phyloP scores from a whole-genome alignment of 2,329 filamentous ascomycete genomes.

The Penicillium psychrosexuale region DNA sequence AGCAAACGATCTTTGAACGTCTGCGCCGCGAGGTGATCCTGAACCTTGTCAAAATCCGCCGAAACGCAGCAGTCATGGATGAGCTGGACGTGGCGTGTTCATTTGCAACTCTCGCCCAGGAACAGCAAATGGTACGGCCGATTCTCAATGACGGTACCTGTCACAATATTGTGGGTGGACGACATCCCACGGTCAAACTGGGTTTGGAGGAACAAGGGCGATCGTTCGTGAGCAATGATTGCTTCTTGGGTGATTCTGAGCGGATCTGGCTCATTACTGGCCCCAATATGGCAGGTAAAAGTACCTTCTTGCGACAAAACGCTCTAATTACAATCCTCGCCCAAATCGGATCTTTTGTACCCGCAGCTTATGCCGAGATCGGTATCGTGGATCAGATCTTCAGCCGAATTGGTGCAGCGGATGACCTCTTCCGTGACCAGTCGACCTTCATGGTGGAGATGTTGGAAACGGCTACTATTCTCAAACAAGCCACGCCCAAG shows the following conservation, averaged over 20 bases:
- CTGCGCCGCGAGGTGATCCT: constrained; percentile 73
- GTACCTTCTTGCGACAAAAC: constrained; percentile 92
- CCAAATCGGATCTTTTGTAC: constrained; percentile 89
- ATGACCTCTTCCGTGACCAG: constrained; percentile 91
- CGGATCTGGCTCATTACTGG: constrained; percentile 67
- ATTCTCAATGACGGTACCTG: constrained; percentile 61
- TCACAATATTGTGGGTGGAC: constrained; percentile 78
- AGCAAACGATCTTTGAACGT: constrained; percentile 72
- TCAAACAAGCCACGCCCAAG: constrained; percentile 75
- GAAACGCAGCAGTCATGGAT: constrained; percentile 87
- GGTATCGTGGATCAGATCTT: constrained; percentile 96
- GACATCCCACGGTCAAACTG: constrained; percentile 88
- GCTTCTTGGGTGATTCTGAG: constrained; percentile 72
- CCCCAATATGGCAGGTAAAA: constrained; percentile 99
- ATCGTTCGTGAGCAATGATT: constrained; percentile 82
- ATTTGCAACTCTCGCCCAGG: constrained; percentile 73
- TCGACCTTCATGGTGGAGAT: constrained; percentile 99
- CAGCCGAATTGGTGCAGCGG: constrained; percentile 87
- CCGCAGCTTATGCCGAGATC: constrained; percentile 78
- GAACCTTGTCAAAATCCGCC: constrained; percentile 79
- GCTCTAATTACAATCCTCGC: constrained; percentile 91
- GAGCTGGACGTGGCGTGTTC: constrained; percentile 88
- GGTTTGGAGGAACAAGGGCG: constrained; percentile 76
- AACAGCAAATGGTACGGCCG: constrained; percentile 72
- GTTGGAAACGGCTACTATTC: constrained; percentile 89